phyloP scores from a whole-genome alignment of 2,329 filamentous ascomycete species.

The Fusarium albidum region DNA sequence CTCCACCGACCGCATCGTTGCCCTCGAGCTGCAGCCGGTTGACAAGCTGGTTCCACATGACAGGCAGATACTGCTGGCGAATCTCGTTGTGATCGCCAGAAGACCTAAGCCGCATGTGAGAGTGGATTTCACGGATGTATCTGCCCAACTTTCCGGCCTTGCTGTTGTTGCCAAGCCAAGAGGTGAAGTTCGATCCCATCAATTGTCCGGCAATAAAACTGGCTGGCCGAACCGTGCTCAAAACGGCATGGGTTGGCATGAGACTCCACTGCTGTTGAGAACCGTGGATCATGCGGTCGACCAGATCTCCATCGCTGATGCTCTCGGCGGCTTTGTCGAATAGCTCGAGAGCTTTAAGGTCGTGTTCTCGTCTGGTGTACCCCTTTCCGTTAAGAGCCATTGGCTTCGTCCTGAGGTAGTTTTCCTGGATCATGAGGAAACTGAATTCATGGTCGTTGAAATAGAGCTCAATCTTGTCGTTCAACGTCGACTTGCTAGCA shows the following conservation, averaged over 20 bases:
- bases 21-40: slow-evolving; percentile 79
- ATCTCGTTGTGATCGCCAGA: slow-evolving; percentile 94
- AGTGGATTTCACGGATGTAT: slow-evolving; percentile 91
- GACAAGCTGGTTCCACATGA: slow-evolving; percentile 84
- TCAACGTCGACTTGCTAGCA: slow-evolving; percentile 84
- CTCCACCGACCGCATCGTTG: slow-evolving; percentile 79
- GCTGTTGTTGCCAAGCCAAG: slow-evolving; percentile 96
- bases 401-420: slow-evolving; percentile 88
- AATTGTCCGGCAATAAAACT: slow-evolving; percentile 87
- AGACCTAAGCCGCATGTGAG: slow-evolving; percentile 91
- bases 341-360: slow-evolving; percentile 84
- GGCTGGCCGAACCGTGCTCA: slow-evolving; percentile 91
- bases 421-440: slow-evolving; percentile 97
- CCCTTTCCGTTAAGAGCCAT: slow-evolving; percentile 64
- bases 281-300: slow-evolving; percentile 98
- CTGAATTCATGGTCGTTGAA: slow-evolving; percentile 99
- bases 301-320: slow-evolving; percentile 95
- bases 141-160: slow-evolving; percentile 81
- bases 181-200: slow-evolving; percentile 78
- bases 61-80: slow-evolving; percentile 90
- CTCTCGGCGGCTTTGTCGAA: slow-evolving; percentile 89
- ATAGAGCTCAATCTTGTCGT: slow-evolving; percentile 98
- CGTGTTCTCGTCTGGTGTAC: slow-evolving; percentile 71
- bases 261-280: slow-evolving; percentile 98
- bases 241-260: slow-evolving; percentile 95